Evolutionary conservation across 345 rosid species (phyloP).

Genomic region (Orychophragmus violaceus): DNA sequence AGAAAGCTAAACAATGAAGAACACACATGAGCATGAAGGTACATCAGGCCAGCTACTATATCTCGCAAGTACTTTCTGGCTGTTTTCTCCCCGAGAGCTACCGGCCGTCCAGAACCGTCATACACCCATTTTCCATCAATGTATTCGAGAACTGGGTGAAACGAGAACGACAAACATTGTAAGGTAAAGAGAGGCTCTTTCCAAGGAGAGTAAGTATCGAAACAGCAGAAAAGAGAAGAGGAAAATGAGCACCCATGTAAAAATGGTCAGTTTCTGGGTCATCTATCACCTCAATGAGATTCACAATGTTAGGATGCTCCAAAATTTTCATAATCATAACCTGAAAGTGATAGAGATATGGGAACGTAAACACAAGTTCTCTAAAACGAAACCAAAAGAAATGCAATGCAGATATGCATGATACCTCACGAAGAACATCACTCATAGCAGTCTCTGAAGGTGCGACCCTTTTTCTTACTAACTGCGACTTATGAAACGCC

Average conservation of each 20-base stretch:
- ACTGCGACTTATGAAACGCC: slow-evolving; percentile 96
- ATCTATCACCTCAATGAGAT: slow-evolving; percentile 97
- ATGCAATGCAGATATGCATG: not conserved
- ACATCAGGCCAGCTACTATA: slow-evolving; percentile 81
- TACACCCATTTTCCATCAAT: slow-evolving; percentile 81
- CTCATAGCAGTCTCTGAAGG: slow-evolving; percentile 99
- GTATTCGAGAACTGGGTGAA: slow-evolving; percentile 79
- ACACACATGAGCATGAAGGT: slow-evolving; percentile 94
- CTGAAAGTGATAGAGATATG: slow-evolving; percentile 34
- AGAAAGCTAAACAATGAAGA: not conserved
- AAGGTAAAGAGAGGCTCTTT: slow-evolving; percentile 2
- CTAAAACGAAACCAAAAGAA: not conserved
- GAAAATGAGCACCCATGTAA: slow-evolving; percentile 75
- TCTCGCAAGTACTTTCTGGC: slow-evolving; percentile 87
- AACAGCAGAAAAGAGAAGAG: slow-evolving; percentile 17
- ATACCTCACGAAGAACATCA: slow-evolving; percentile 95
- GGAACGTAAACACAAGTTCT: not conserved
- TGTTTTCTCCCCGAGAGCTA: slow-evolving; percentile 63
- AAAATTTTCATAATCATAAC: slow-evolving; percentile 89
- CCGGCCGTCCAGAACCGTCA: slow-evolving; percentile 57
- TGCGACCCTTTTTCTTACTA: slow-evolving; percentile 74
- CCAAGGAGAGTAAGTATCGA: not conserved
- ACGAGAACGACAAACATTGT: not conserved
- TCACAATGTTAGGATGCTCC: slow-evolving; percentile 95
- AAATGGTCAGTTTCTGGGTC: slow-evolving; percentile 90